Evolutionary conservation across 495 filamentous ascomycete species (phyloP), one percentile per base, ranked within the genome.

Genomic region (Trichoderma erinaceum): DNA sequence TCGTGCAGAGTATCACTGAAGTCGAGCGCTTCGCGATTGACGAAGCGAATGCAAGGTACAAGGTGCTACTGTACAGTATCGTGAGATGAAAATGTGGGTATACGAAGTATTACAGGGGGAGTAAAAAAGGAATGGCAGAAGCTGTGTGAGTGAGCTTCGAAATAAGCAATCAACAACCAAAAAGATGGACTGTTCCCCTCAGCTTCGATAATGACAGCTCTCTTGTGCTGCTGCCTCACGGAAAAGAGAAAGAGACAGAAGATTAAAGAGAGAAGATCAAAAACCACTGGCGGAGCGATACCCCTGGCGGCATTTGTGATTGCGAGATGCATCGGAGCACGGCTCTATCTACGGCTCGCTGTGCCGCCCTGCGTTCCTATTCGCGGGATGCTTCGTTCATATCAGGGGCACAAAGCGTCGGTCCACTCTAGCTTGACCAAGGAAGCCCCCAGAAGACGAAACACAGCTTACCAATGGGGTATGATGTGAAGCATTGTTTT

Each of bases 331-430:
- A 32, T 61, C 56, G 56, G 56, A 15, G 21, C 21, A 29, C 56
- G 23, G 23, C 25, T 32, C 56, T 32, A 2, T 32, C 56, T 21
- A 27, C 56, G 56, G 23, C 23, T 48, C n/a, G n/a, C 44, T 3
- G n/a, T 48, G 44, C 44, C 44, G 44, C 44, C n/a, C 15, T 48
- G 27, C 6, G 11, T 61, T 61, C 56, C 10, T 61, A 32, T 61
- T 27, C 56, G 23, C 16, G 56, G 23, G 8, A 27, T 13, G 23
- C 27, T 10, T 61, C 23, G 35, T 27, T 27, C 10, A 29, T 25
- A 61, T 61, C 21, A 61, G 56, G 56, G 56, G 56, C 56, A 61
- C 56, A 61, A 29, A 29, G 56, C 27, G 23, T 61, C 25, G 56
- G 56, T 32, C 56, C 56, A 61, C 56, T 32, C n/a, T 61, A 13